Evolutionary conservation across 176 grass and related monocot species (phyloP), one percentile per base, ranked within the genome.

Genomic region (Eragrostis nindensis): DNA sequence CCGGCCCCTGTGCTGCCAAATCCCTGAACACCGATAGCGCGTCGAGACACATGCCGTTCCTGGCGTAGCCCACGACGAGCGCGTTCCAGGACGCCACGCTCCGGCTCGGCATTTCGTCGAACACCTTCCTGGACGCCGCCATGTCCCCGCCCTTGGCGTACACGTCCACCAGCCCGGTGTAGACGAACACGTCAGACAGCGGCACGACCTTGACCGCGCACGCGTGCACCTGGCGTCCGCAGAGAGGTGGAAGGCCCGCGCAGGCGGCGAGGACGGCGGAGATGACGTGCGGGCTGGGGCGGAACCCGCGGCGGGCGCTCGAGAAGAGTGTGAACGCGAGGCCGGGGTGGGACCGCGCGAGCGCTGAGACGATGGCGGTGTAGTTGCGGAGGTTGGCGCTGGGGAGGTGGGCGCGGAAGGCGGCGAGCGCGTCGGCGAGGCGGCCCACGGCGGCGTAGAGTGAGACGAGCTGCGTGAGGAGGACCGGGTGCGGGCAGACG

Each of bases 391-490:
- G 22, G 79, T 44, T 83, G 79, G 72, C 22, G 54, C 57, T 7
- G 52, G 44, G 44, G 7, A 45, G 73, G 54, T 60, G 29, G 66
- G 27, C 18, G 38, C 46, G 39, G 81, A 89, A 78, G 61, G 66
- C 47, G 61, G 47, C 68, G 50, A 83, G 21, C n/a, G 82, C 79
- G 24, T 39, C 74, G 44, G 21, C 30, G 68, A 75, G 78, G 38
- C 43, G 54, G 68, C 86, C 90, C 16, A 26, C 44, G 26, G 70
- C 71, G 62, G 86, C 82, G 62, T 88, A 92, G 79, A 88, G 86
- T 74, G 86, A 82, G 86, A 92, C 59, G 62, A 92, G 86, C 80
- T 86, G 75, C 29, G 86, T 82, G 79, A 82, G 83, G 83, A 86
- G 70, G 83, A 68, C 48, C 11, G 90, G 79, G 62, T 66, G 11